These are phyloP conservation scores for Sphagnum magellanicum DNA, from an alignment of 228 moss, liverwort and hornwort genomes.

Conservation along the genomic window DNA sequence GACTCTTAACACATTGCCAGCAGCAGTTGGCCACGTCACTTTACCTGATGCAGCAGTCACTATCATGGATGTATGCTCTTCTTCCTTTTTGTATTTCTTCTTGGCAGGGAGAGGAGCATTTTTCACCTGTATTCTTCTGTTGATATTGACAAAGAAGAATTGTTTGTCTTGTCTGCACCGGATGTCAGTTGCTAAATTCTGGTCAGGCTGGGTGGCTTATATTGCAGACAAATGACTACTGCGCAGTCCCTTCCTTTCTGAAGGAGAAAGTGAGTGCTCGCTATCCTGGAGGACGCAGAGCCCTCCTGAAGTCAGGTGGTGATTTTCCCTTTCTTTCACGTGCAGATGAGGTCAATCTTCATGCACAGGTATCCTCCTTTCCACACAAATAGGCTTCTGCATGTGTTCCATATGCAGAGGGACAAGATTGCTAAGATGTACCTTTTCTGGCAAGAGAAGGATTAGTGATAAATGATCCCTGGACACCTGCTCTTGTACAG, in stretches of 20 bases:
- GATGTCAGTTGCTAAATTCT: too few relatives aligned
- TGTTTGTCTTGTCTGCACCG: too few relatives aligned
- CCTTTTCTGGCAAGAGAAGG: too few relatives aligned
- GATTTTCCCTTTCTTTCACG: conserved; percentile 98
- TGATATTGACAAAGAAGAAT: too few relatives aligned
- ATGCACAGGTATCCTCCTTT: conserved; percentile 45
- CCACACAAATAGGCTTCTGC: too few relatives aligned
- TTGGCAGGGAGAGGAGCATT: too few relatives aligned
- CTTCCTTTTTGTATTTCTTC: too few relatives aligned
- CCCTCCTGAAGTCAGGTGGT: conserved; percentile 82
- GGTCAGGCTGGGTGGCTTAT: background rate
- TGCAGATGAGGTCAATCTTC: conserved; percentile 95
- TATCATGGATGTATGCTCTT: conserved; percentile 67
- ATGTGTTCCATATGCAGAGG: too few relatives aligned
- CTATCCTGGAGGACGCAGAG: conserved; percentile 90
- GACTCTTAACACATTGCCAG: conserved; percentile 52
- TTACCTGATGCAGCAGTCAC: conserved; percentile 78
- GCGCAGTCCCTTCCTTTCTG: conserved; percentile 71
- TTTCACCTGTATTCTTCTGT: too few relatives aligned
- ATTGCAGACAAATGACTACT: conserved; percentile 89
- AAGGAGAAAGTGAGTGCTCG: conserved; percentile 86
- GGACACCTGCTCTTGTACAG: too few relatives aligned
- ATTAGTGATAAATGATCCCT: too few relatives aligned
- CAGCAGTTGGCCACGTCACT: conserved; percentile 71
- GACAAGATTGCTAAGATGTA: too few relatives aligned